Conservation (phyloP, 1,284 basidiomycete genomes). For the Neotropicomus parvogracilis region DNA sequence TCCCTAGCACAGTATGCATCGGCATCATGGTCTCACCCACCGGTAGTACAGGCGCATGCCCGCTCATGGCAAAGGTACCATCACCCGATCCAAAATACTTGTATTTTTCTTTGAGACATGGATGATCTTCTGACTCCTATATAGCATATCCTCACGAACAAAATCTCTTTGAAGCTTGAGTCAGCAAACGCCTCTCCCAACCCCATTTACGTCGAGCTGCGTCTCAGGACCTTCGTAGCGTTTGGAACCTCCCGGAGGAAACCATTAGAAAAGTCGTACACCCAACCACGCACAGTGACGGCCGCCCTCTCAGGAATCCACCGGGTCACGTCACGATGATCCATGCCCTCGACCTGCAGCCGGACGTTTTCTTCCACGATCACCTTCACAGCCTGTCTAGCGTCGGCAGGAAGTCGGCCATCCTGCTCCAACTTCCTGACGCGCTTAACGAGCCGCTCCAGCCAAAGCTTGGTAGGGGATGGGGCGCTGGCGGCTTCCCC, state of each 20-base stretch:
- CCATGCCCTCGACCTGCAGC: constrained; percentile 62
- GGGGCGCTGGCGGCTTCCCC: no score
- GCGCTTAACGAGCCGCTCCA: constrained; percentile 60
- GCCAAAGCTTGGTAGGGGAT: constrained; percentile 58
- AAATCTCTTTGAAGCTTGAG: no score
- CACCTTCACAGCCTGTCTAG: constrained; percentile 35
- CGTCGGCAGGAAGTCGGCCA: constrained; percentile 29
- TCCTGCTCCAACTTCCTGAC: constrained; percentile 36
- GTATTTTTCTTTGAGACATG: no score
- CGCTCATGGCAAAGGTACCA: no score
- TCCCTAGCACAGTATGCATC: no score
- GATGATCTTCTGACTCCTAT: no score
- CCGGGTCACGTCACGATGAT: constrained; percentile 61
- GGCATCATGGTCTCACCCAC: no score
- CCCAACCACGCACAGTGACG: constrained; percentile 80
- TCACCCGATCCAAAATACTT: no score
- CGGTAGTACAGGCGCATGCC: no score
- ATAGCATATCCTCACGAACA: no score
- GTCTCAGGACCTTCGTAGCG: constrained; percentile 38
- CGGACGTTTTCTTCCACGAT: constrained; percentile 74
- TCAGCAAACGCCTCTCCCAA: background rate
- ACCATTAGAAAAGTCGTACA: constrained; percentile 75
- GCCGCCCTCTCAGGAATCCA: constrained; percentile 36
- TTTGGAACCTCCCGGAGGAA: constrained; percentile 60
- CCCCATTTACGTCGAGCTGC: background rate